A percentile compares a stretch with the other conserved stretches of the same genome.
Conservation (phyloP, 306 rosid genomes). For the Inga leiocalycina region DNA sequence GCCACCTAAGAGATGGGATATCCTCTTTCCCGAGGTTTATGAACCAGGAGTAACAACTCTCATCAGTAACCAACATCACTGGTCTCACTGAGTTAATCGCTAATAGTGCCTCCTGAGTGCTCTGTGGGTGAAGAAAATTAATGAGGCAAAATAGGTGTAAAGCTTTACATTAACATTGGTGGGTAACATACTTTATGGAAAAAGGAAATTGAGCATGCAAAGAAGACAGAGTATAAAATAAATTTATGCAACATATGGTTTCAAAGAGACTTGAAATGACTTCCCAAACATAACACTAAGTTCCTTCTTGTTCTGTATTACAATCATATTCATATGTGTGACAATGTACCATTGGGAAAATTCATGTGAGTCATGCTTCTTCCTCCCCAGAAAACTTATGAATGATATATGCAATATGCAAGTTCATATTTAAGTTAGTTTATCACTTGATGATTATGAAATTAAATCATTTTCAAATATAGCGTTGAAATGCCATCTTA, state of each 20-base stretch:
- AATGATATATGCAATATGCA: background rate
- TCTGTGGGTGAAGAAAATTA: constrained; percentile 43
- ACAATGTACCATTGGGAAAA: background rate
- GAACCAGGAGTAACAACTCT: constrained; percentile 63
- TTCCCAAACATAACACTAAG: background rate
- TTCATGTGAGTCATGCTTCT: background rate
- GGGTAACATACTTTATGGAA: background rate
- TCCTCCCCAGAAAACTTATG: background rate
- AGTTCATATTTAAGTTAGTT: background rate
- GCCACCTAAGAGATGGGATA: constrained; percentile 67
- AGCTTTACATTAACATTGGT: constrained; percentile 12
- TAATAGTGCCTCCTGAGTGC: constrained; percentile 68
- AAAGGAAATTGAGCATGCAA: background rate
- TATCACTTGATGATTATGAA: background rate
- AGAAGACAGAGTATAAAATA: background rate
- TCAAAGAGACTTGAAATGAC: background rate
- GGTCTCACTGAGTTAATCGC: constrained; percentile 75
- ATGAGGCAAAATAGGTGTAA: background rate
- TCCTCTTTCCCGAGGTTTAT: constrained; percentile 51
- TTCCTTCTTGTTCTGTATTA: background rate
- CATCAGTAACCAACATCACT: constrained; percentile 70
- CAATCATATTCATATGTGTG: background rate
- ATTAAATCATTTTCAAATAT: background rate
- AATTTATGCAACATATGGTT: background rate
- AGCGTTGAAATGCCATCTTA: background rate